A percentile compares a stretch with the other conserved stretches of the same genome.
Evolutionary conservation across 352 stramenopile genomes (phyloP).

Genomic region (Salisapilia sapeloensis): DNA sequence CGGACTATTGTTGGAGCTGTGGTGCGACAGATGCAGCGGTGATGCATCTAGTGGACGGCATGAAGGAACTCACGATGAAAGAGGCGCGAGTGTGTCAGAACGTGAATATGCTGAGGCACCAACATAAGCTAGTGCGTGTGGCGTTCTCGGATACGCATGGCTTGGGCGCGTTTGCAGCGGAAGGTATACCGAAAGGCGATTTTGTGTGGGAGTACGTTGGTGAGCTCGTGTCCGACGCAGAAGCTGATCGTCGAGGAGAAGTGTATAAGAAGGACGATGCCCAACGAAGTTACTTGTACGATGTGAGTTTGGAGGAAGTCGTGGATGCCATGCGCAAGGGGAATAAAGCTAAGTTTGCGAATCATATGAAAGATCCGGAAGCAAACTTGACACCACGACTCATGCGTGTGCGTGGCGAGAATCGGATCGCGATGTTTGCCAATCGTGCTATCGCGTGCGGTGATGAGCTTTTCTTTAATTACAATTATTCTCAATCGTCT

Average conservation of each 20-base stretch:
- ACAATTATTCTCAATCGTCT: conserved; percentile 46
- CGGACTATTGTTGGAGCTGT: conserved; percentile 55
- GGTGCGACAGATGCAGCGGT: conserved; percentile 43
- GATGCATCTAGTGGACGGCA: conserved; percentile 15
- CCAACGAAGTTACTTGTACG: conserved; percentile 81
- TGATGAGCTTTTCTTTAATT: conserved; percentile 65
- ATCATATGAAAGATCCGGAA: conserved; percentile 37
- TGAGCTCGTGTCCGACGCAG: conserved; percentile 49
- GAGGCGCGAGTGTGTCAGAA: conserved; percentile 38
- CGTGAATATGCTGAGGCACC: conserved; percentile 31
- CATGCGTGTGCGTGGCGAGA: conserved; percentile 74
- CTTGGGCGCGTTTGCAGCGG: conserved; percentile 48
- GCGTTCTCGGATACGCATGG: conserved; percentile 51
- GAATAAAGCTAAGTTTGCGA: conserved; percentile 90
- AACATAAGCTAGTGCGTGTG: conserved; percentile 43
- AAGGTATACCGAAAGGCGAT: conserved; percentile 43
- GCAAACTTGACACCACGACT: conserved; percentile 79
- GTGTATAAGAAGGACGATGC: conserved; percentile 68
- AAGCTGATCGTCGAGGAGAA: conserved; percentile 56
- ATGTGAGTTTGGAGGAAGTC: conserved; percentile 81
- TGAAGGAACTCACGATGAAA: conserved; percentile 7
- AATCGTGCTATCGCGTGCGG: conserved; percentile 74
- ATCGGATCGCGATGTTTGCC: conserved; percentile 86
- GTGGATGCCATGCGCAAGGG: conserved; percentile 86
- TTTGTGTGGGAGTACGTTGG: conserved; percentile 66